Conservation (phyloP, 1,284 basidiomycete species). For the Fistulina hepatica region DNA sequence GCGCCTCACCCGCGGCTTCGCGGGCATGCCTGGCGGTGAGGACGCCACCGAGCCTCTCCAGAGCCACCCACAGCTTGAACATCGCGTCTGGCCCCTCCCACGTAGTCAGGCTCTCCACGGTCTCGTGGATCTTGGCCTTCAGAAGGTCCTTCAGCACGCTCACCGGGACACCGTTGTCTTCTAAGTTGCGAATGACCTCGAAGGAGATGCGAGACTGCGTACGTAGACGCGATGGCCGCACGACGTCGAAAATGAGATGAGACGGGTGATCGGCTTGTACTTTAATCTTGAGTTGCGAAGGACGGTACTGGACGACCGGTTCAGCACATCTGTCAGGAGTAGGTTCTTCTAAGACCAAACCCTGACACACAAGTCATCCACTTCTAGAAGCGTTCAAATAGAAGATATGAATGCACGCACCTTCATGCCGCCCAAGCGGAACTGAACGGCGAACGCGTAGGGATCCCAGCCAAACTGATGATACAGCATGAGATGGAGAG, state of each 20-base stretch:
- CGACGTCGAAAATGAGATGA: constrained; percentile 28
- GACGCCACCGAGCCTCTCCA: constrained; percentile 24
- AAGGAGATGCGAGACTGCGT: constrained; percentile 27
- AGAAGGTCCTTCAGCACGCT: constrained; percentile 23
- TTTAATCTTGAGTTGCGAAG: constrained; percentile 34
- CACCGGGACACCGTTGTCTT: constrained; percentile 31
- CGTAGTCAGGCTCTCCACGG: constrained; percentile 18
- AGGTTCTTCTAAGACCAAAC: constrained; percentile 20
- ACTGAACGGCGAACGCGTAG: constrained; percentile 30
- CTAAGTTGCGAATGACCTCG: constrained; percentile 35
- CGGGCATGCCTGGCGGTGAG: constrained; percentile 22
- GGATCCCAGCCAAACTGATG: constrained; percentile 20
- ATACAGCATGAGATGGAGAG: constrained; percentile 21
- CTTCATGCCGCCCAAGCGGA: constrained; percentile 29
- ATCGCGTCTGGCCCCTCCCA: constrained; percentile 21
- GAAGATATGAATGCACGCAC: constrained; percentile 7
- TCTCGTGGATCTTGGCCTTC: constrained; percentile 13
- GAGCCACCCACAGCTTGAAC: constrained; percentile 22
- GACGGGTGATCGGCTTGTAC: constrained; percentile 16
- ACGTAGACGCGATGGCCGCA: constrained; percentile 27
- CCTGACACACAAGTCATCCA: constrained; percentile 14
- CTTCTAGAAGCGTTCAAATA: neutral
- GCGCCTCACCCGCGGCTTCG: constrained; percentile 22
- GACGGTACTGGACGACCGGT: constrained; percentile 26
- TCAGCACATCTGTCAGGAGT: constrained; percentile 9